Evolutionary conservation across 2,329 filamentous ascomycete species (phyloP), one percentile per base, ranked within the genome.

Genomic region (Diaporthe vexans): DNA sequence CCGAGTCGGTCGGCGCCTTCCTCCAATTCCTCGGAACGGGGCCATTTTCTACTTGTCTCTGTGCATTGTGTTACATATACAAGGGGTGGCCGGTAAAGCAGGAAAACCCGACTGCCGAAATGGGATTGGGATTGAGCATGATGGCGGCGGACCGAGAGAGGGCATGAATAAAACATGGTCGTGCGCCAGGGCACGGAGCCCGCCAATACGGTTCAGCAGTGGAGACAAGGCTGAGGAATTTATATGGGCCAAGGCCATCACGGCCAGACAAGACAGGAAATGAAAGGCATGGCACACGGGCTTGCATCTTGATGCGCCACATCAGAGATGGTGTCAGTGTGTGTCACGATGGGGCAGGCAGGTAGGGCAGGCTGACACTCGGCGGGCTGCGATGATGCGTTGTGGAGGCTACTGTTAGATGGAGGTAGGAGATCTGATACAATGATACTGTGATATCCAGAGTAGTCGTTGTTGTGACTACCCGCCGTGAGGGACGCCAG

Each of bases 371-470:
- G 33, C 21, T 37, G 56, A 59, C 29, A 37, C 56, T 24, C 26
- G 56, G 19, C 56, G 29, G 35, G 37, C 1, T 43, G 58, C 58
- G 8, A 26, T 46, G 59, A 40, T 19, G 19, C 7, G 40, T 63
- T 13, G 46, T n/a, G 37, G 59, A 48, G 40, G 26, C 40, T 10
- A 63, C 11, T 40, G 37, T 40, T 40, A 13, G 37, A 40, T 40
- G 37, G 37, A 40, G 37, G 37, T 33, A 29, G 43, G 46, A 52
- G 46, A 67, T 67, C 63, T 67, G 63, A 67, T 40, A 67, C 63
- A 52, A 67, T 67, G 63, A 67, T 67, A 52, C 63, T 67, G 63
- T 67, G 46, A 67, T 52, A 54, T 67, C 46, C 46, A 52, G 15
- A 26, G 46, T 19, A n/a, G 8, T 24, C 4, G 46, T 48, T 11